Conservation (phyloP, 2,329 filamentous ascomycete species). For the Aspergillus pseudotamarii region DNA sequence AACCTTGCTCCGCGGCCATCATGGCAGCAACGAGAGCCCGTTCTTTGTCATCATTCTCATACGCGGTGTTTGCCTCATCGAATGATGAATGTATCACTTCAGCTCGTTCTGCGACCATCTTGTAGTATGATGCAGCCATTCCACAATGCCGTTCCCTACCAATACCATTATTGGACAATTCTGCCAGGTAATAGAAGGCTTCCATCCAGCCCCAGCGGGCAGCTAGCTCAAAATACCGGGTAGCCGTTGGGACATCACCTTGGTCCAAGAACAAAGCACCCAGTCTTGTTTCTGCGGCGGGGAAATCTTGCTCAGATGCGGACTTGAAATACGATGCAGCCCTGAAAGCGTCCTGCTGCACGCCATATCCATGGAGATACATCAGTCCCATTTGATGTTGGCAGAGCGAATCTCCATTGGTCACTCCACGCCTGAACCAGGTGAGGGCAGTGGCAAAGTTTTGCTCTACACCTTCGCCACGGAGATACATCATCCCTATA, state of each 20-base stretch:
- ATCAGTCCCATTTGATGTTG: constrained; percentile 84
- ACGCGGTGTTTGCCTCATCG: constrained; percentile 79
- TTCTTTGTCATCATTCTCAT: constrained; percentile 76
- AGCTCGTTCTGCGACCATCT: constrained; percentile 72
- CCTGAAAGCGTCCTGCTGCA: constrained; percentile 67
- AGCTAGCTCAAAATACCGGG: constrained; percentile 85
- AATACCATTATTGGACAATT: constrained; percentile 79
- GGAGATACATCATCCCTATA: constrained; percentile 84
- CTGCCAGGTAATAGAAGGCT: constrained; percentile 88
- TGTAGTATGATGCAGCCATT: constrained; percentile 80
- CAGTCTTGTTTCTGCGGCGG: constrained; percentile 78
- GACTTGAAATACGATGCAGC: constrained; percentile 77
- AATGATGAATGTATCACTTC: constrained; percentile 77
- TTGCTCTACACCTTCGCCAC: constrained; percentile 81
- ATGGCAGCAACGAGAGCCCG: constrained; percentile 79
- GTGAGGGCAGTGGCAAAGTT: constrained; percentile 73
- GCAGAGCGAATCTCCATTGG: constrained; percentile 76
- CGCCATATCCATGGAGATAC: constrained; percentile 76
- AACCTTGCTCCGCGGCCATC: constrained; percentile 89
- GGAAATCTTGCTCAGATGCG: constrained; percentile 79
- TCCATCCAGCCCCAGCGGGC: constrained; percentile 82
- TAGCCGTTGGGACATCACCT: constrained; percentile 77
- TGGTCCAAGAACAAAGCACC: constrained; percentile 86
- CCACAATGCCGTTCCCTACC: constrained; percentile 78
- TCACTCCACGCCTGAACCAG: constrained; percentile 82